A percentile compares a stretch with the other conserved stretches of the same genome.
Evolutionary conservation across 306 rosid genomes (phyloP).

Genomic region (Pueraria montana): DNA sequence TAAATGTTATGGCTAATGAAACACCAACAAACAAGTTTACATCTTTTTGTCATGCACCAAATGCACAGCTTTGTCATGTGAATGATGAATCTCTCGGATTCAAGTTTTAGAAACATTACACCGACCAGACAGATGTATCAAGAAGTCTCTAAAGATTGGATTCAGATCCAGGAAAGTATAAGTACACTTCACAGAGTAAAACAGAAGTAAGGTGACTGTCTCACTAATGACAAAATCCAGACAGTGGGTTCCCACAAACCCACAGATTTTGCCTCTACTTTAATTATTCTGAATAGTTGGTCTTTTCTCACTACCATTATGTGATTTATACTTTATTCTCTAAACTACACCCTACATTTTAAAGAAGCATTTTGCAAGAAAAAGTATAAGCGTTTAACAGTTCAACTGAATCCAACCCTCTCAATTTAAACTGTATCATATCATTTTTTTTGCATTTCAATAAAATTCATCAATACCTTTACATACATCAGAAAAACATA

Average conservation of each 20-base stretch:
- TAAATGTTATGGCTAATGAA: background rate
- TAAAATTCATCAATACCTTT: background rate
- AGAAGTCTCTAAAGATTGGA: no score
- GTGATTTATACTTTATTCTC: background rate
- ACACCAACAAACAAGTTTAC: background rate
- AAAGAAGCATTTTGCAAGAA: background rate
- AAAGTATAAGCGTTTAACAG: background rate
- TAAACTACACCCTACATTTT: background rate
- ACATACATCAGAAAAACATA: background rate
- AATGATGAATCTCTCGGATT: background rate
- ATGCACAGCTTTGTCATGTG: constrained; percentile 17
- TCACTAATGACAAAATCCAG: no score
- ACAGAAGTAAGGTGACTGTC: no score
- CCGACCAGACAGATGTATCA: no score
- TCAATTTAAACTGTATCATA: background rate
- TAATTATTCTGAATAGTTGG: background rate
- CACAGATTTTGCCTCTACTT: constrained; percentile 1
- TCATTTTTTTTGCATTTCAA: constrained; percentile 5
- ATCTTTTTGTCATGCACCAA: background rate
- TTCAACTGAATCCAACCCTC: constrained; percentile 11
- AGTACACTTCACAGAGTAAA: no score
- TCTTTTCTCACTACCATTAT: background rate
- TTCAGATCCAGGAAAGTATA: no score
- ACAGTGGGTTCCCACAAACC: background rate
- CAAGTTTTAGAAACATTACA: background rate